Percentiles rank a stretch among this genome's conserved stretches.
Evolutionary conservation across 768 basidiomycete species (phyloP).

Genomic region (Ramaria rubella): DNA sequence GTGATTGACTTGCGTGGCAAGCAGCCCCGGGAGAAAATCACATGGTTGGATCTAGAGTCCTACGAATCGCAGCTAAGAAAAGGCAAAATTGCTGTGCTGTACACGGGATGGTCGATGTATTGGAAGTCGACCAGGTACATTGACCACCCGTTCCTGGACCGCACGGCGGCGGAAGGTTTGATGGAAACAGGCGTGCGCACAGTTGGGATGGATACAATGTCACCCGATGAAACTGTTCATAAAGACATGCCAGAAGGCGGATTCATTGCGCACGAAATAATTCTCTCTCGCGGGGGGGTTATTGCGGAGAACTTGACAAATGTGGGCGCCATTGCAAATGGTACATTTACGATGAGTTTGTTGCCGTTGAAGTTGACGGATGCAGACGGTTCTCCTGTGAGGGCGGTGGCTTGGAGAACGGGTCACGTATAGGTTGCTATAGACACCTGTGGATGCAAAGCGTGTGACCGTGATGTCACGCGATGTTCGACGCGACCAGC

Average conservation of each 20-base stretch:
- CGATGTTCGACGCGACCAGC: background rate
- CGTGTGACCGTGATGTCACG: slow-evolving; percentile 1
- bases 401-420: slow-evolving; percentile 56
- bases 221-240: slow-evolving; percentile 52
- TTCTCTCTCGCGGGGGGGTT: slow-evolving; percentile 55
- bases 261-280: slow-evolving; percentile 50
- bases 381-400: slow-evolving; percentile 64
- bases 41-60: slow-evolving; percentile 42
- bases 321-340: slow-evolving; percentile 34
- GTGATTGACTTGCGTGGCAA: slow-evolving; percentile 49
- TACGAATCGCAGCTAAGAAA: slow-evolving; percentile 32
- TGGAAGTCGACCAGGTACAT: slow-evolving; percentile 48
- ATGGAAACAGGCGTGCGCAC: slow-evolving; percentile 46
- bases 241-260: slow-evolving; percentile 29
- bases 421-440: background rate
- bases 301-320: slow-evolving; percentile 69
- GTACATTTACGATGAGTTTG: slow-evolving; percentile 43
- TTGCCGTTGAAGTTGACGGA: slow-evolving; percentile 52
- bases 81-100: slow-evolving; percentile 47
- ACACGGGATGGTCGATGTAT: slow-evolving; percentile 60
- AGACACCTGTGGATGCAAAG: background rate
- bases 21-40: slow-evolving; percentile 39
- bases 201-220: slow-evolving; percentile 59
- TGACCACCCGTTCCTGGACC: slow-evolving; percentile 58
- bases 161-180: slow-evolving; percentile 45